Evolutionary conservation across 495 filamentous ascomycete genomes (phyloP), one percentile per base, ranked within the genome.

Genomic region (Hamigera avellanea): DNA sequence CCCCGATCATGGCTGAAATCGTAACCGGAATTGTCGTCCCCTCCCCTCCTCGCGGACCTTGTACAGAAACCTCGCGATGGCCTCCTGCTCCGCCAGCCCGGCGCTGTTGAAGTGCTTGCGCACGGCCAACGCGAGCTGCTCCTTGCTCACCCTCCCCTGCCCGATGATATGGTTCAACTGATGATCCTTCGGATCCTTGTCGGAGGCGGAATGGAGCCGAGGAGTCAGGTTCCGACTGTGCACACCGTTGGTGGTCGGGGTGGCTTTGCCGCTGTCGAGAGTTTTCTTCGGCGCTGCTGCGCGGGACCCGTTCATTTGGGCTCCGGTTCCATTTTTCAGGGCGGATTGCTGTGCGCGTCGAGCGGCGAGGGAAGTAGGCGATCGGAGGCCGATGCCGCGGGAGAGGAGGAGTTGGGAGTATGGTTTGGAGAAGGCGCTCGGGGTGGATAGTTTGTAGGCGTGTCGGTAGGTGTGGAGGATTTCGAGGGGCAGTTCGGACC

Each of bases 101-200:
- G 82, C 69, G 15, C 76, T 79, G 51, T 94, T 94, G 57, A 95
- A 94, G 54, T 94, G 83, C 62, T 87, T 93, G 40, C 88, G 66
- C 16, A 91, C 85, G 8, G 80, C 69, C 39, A 78, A 69, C n/a
- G 85, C 83, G 25, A 95, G 69, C 46, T 87, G 73, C 17, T 88
- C 78, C 50, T 84, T 82, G 48, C 70, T 70, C 50, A 89, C 75
- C 36, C 82, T 68, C 33, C 81, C 59, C 42, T 68, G 64, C 13
- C 59, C 54, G 33, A 54, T 53, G 26, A 63, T 64, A 19, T 50
- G 48, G 34, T 55, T 49, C 13, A 64, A 37, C 14, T 19, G 32
- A 15, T 33, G 13, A n/a, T n/a, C n/a, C n/a, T n/a, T n/a, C n/a
- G 21, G 5, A 9, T 23, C 21, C 21, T 23, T 23, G 21, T 23